These are phyloP conservation scores for Phytophthora syringae DNA, from an alignment of 352 stramenopile species.

Conservation along the genomic window DNA sequence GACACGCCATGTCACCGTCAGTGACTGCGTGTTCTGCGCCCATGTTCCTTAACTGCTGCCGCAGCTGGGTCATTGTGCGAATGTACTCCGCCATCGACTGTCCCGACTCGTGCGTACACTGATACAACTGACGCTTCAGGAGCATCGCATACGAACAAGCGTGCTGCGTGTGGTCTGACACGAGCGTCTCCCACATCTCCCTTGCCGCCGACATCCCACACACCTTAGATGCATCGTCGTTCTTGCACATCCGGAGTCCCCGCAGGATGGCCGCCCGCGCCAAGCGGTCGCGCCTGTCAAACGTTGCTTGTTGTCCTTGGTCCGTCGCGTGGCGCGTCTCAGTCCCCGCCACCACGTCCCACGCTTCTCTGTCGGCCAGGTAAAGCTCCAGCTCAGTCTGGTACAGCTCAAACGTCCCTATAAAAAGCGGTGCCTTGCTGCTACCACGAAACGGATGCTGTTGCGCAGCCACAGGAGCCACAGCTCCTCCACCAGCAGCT, in stretches of 20 bases:
- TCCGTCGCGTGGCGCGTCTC: neutral
- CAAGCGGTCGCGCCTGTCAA: conserved; percentile 3
- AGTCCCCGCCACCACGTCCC: neutral
- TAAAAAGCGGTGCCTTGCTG: neutral
- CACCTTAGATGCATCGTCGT: neutral
- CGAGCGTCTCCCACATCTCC: neutral
- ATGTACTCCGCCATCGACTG: conserved; percentile 5
- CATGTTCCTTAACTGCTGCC: conserved; percentile 1
- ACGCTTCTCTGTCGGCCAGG: conserved; percentile 4
- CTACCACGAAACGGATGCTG: conserved; percentile 1
- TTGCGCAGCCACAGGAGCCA: neutral
- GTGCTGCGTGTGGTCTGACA: conserved; percentile 2
- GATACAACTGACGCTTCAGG: conserved; percentile 1
- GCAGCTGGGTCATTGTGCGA: neutral
- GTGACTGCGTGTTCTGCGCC: neutral
- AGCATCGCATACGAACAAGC: neutral
- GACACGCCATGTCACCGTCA: neutral
- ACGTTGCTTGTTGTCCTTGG: neutral
- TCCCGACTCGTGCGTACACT: neutral
- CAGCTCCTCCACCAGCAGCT: neutral
- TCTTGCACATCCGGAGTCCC: neutral
- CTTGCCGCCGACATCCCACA: neutral
- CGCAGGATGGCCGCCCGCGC: neutral
- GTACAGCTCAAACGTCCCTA: conserved; percentile 16
- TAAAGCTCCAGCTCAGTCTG: conserved; percentile 10